A percentile compares a stretch with the other conserved stretches of the same genome.
phyloP scores from a whole-genome alignment of 495 filamentous ascomycete species.

The Annulohypoxylon moriforme region DNA sequence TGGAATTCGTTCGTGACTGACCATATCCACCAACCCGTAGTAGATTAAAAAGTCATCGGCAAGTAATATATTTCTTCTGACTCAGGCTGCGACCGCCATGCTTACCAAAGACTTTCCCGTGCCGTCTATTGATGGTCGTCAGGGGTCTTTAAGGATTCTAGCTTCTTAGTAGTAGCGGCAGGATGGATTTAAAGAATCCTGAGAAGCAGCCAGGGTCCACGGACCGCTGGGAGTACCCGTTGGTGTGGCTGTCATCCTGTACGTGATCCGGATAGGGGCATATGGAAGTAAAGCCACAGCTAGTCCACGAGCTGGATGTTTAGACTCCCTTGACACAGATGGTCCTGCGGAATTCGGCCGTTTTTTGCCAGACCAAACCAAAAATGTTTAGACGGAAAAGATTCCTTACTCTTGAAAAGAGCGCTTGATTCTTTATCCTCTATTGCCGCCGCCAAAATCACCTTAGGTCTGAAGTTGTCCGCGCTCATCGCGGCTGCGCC shows the following conservation, averaged over 20 bases:
- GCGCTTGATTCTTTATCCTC: conserved; percentile 27
- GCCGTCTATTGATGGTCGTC: conserved; percentile 10
- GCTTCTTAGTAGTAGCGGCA: conserved; percentile 28
- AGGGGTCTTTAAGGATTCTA: conserved; percentile 33
- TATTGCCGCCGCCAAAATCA: conserved; percentile 28
- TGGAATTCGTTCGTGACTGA: conserved; percentile 35
- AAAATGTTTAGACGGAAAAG: conserved; percentile 30
- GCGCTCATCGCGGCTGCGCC: conserved; percentile 44
- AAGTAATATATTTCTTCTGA: conserved; percentile 38
- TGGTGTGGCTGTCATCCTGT: conserved; percentile 30
- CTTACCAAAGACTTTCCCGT: conserved; percentile 39
- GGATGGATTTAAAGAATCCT: conserved; percentile 34
- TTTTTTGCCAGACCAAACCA: conserved; percentile 31
- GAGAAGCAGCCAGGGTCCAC: conserved; percentile 31
- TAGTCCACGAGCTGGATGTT: conserved; percentile 24
- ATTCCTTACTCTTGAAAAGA: conserved; percentile 11
- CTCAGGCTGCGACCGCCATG: conserved; percentile 34
- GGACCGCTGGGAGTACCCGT: conserved; percentile 29
- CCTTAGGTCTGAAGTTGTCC: conserved; percentile 19
- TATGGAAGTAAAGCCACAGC: conserved; percentile 36
- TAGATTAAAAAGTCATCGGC: conserved; percentile 41
- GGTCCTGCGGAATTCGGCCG: conserved; percentile 28
- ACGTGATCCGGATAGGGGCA: conserved; percentile 40
- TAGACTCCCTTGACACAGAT: conserved; percentile 25
- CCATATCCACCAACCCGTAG: conserved; percentile 37